phyloP scores from a whole-genome alignment of 768 basidiomycete species.

The Rhodosporidiobolus sp. region DNA sequence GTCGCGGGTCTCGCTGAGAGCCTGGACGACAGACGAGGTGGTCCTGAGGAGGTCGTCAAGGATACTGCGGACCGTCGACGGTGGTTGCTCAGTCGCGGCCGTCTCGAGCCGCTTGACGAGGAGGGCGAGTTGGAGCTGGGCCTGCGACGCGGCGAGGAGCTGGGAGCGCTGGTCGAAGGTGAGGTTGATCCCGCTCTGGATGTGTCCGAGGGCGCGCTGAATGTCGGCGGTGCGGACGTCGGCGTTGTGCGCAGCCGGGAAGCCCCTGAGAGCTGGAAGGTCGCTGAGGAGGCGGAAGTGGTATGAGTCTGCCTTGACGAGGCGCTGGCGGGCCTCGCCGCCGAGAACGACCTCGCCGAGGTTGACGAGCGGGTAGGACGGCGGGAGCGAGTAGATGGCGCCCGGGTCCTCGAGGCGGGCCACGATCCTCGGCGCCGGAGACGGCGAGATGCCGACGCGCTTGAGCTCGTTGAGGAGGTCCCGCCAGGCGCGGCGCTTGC shows the following conservation, averaged over 20 bases:
- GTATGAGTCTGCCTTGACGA: conserved; percentile 38
- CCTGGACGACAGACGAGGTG: conserved; percentile 13
- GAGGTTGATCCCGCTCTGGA: conserved; percentile 68
- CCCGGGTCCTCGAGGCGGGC: conserved; percentile 31
- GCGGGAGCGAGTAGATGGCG: conserved; percentile 17
- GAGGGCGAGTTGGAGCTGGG: conserved; percentile 14
- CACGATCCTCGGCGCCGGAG: conserved; percentile 30
- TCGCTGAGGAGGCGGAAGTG: conserved; percentile 58
- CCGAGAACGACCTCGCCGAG: conserved; percentile 10
- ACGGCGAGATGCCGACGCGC: conserved; percentile 61
- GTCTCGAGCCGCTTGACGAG: conserved; percentile 20
- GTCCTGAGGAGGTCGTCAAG: neutral
- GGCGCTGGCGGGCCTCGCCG: conserved; percentile 14
- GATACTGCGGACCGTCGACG: neutral
- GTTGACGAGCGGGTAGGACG: conserved; percentile 4
- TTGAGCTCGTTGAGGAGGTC: conserved; percentile 87
- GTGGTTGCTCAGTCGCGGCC: neutral
- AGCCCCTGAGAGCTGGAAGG: conserved; percentile 64
- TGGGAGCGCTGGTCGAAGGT: conserved; percentile 31
- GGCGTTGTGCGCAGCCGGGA: conserved; percentile 66
- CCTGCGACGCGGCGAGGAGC: conserved; percentile 6
- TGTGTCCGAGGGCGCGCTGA: conserved; percentile 68
- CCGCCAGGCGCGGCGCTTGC: conserved; percentile 85
- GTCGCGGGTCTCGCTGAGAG: conserved; percentile 22
- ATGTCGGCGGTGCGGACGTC: conserved; percentile 86